Evolutionary conservation across 202 grass and related monocot genomes (phyloP).

Genomic region (Zizania palustris): DNA sequence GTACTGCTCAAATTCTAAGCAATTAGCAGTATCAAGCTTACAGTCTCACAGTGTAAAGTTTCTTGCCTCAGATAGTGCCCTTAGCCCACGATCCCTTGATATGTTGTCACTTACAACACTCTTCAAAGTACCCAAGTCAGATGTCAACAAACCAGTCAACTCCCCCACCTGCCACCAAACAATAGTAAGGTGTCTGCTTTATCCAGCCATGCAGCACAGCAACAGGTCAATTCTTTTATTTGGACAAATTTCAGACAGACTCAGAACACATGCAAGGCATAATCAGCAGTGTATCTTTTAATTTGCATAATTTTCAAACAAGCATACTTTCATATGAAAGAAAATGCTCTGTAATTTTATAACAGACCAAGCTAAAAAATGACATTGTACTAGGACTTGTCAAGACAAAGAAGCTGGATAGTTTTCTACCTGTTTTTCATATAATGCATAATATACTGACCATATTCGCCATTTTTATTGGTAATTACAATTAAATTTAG

Average conservation of each 20-base stretch:
- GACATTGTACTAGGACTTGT: not conserved
- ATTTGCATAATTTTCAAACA: constrained; percentile 13
- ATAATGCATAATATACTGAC: constrained; percentile 22
- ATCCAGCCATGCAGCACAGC: constrained; percentile 9
- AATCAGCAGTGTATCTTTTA: constrained; percentile 33
- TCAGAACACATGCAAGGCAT: not conserved
- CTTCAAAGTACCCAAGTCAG: constrained; percentile 93
- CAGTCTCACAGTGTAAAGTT: constrained; percentile 64
- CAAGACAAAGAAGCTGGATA: constrained; percentile 17
- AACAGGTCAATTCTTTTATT: constrained; percentile 9
- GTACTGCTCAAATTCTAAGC: constrained; percentile 37
- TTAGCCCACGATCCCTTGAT: constrained; percentile 92
- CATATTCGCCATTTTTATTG: not conserved
- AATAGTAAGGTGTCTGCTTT: constrained; percentile 29
- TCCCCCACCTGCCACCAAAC: constrained; percentile 76
- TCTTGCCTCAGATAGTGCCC: constrained; percentile 97
- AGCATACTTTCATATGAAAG: not conserved
- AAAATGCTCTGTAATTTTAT: not conserved
- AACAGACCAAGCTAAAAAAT: constrained; percentile 1
- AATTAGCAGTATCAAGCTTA: constrained; percentile 61
- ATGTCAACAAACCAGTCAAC: constrained; percentile 93
- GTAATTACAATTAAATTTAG: constrained; percentile 5
- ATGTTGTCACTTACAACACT: constrained; percentile 86
- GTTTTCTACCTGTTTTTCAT: not conserved
- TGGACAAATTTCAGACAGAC: not conserved